phyloP scores from a whole-genome alignment of 345 rosid species.

The Balakata baccata region DNA sequence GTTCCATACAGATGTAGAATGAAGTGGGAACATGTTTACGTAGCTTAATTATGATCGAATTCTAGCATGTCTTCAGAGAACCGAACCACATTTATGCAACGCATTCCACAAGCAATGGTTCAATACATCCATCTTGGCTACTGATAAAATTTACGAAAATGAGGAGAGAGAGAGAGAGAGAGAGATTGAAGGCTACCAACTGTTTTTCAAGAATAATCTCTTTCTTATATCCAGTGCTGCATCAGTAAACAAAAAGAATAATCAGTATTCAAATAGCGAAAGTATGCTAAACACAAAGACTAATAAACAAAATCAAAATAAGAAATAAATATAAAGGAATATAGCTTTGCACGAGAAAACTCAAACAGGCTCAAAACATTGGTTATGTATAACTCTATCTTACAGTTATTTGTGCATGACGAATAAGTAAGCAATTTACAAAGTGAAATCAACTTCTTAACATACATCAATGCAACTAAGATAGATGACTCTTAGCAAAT shows the following conservation, averaged over 20 bases:
- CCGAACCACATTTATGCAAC: neutral
- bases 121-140: neutral
- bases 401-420: neutral
- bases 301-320: too few relatives aligned
- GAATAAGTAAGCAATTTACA: neutral
- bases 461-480: neutral
- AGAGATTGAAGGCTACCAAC: constrained; percentile 44
- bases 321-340: neutral
- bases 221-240: constrained; percentile 83
- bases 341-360: neutral
- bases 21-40: neutral
- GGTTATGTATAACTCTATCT: neutral
- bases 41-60: neutral
- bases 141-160: neutral
- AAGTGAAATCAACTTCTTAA: neutral
- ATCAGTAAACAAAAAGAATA: constrained; percentile 23
- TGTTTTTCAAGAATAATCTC: constrained; percentile 67
- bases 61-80: neutral
- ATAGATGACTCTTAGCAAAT: neutral
- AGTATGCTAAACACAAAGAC: neutral
- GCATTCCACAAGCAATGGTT: neutral
- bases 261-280: neutral
- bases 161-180: neutral
- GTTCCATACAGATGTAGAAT: neutral
- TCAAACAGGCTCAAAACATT: neutral